Evolutionary conservation across 225 moss, liverwort and hornwort species (phyloP).

Genomic region (Lunularia cruciata): DNA sequence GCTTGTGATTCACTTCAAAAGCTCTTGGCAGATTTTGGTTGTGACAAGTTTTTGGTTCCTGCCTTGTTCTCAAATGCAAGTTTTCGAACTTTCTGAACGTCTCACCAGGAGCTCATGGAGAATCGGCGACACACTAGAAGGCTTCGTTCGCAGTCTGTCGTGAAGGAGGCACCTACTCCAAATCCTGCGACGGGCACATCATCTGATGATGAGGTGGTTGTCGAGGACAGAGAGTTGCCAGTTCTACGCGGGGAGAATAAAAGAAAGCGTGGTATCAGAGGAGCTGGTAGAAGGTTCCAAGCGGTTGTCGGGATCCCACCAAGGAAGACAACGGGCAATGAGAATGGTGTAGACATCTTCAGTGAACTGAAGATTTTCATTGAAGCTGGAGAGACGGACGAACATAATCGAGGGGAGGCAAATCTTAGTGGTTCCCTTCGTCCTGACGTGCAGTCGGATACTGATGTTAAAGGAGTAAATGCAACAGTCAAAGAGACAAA

Average conservation of each 20-base stretch:
- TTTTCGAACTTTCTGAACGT: neutral
- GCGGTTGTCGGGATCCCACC: conserved; percentile 18
- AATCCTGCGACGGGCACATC: neutral
- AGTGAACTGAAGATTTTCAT: neutral
- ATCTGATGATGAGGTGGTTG: conserved; percentile 33
- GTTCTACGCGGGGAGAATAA: conserved; percentile 73
- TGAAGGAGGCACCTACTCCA: conserved; percentile 19
- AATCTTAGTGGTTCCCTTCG: neutral
- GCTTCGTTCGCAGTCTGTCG: conserved; percentile 39
- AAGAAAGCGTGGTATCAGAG: conserved; percentile 83
- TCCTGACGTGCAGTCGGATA: neutral
- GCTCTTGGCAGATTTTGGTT: neutral
- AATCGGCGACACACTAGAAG: conserved; percentile 34
- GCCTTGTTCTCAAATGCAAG: conserved; percentile 17
- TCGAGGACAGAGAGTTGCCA: conserved; percentile 58
- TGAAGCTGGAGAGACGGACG: neutral
- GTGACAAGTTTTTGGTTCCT: neutral
- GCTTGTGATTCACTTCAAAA: neutral
- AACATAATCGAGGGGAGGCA: neutral
- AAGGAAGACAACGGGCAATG: too few species aligned
- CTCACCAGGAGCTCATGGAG: conserved; percentile 32
- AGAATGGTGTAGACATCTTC: too few species aligned
- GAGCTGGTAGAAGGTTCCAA: conserved; percentile 45
- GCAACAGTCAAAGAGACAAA: conserved; percentile 27
- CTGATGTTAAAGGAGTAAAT: too few species aligned